These are phyloP conservation scores for Hortaea sp. DNA, from an alignment of 2,329 filamentous ascomycete species.

Conservation along the genomic window DNA sequence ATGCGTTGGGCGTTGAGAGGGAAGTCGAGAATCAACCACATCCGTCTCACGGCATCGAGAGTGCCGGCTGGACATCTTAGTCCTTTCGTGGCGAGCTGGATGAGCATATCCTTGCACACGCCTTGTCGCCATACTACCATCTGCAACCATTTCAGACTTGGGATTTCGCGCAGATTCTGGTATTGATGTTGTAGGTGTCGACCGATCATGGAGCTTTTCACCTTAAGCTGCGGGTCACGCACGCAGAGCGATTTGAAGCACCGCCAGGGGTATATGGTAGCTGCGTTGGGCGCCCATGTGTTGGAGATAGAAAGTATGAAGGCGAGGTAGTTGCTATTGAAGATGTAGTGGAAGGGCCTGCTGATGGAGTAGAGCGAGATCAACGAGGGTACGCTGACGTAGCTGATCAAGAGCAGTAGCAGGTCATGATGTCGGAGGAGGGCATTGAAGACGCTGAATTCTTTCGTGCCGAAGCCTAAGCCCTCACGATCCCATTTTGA, in stretches of 20 bases:
- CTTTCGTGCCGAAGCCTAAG: not conserved
- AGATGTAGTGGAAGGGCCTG: slow-evolving; percentile 49
- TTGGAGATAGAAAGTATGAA: slow-evolving; percentile 48
- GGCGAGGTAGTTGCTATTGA: slow-evolving; percentile 51
- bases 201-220: slow-evolving; percentile 12
- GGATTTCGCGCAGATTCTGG: slow-evolving; percentile 41
- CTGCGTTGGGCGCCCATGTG: slow-evolving; percentile 45
- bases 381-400: slow-evolving; percentile 47
- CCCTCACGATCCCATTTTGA: not conserved
- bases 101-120: slow-evolving; percentile 52
- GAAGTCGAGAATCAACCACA: slow-evolving; percentile 66
- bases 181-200: slow-evolving; percentile 3
- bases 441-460: slow-evolving; percentile 26
- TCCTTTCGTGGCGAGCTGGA: slow-evolving; percentile 47
- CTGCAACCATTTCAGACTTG: slow-evolving; percentile 56
- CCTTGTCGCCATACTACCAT: slow-evolving; percentile 54
- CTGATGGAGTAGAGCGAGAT: slow-evolving; percentile 56
- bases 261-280: slow-evolving; percentile 50
- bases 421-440: slow-evolving; percentile 38
- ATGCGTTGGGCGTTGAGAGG: slow-evolving; percentile 47
- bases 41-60: slow-evolving; percentile 38
- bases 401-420: slow-evolving; percentile 44
- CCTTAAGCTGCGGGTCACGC: slow-evolving; percentile 42
- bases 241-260: slow-evolving; percentile 50
- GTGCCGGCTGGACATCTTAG: slow-evolving; percentile 31